phyloP scores from a whole-genome alignment of 768 basidiomycete genomes.

The Collybia sordida region DNA sequence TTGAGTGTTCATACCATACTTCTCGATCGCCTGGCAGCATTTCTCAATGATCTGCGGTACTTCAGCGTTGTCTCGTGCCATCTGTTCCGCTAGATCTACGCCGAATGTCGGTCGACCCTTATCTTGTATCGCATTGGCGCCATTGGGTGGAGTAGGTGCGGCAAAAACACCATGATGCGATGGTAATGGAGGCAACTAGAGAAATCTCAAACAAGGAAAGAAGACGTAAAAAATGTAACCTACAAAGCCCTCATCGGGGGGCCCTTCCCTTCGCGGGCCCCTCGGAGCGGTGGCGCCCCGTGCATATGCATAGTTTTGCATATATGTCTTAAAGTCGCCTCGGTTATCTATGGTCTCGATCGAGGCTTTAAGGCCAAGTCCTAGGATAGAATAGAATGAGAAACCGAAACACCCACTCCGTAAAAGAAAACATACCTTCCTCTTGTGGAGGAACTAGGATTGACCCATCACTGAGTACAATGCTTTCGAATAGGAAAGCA shows the following conservation, averaged over 20 bases:
- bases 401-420: background rate
- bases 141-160: conserved; percentile 17
- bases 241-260: conserved; percentile 91
- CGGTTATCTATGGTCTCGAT: conserved; percentile 94
- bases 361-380: conserved; percentile 79
- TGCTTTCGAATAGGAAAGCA: conserved; percentile 91
- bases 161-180: conserved; percentile 29
- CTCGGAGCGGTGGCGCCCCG: conserved; percentile 58
- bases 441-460: conserved; percentile 77
- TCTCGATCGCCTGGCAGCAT: conserved; percentile 91
- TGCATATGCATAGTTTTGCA: conserved; percentile 97
- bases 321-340: conserved; percentile 91
- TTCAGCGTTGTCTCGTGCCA: conserved; percentile 87
- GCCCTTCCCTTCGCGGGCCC: conserved; percentile 88
- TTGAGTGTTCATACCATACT: conserved; percentile 76
- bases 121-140: conserved; percentile 43
- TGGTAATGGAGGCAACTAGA: conserved; percentile 64
- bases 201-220: conserved; percentile 4
- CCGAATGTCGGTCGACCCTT: conserved; percentile 87
- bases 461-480: conserved; percentile 84
- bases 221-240: conserved; percentile 31
- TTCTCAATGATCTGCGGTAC: conserved; percentile 86
- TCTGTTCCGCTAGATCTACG: conserved; percentile 89
- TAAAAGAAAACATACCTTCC: conserved; percentile 47
- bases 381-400: conserved; percentile 18